These are phyloP conservation scores for Saccharomyces hybrid DNA, from an alignment of 1,139 yeast genomes.

Conservation along the genomic window DNA sequence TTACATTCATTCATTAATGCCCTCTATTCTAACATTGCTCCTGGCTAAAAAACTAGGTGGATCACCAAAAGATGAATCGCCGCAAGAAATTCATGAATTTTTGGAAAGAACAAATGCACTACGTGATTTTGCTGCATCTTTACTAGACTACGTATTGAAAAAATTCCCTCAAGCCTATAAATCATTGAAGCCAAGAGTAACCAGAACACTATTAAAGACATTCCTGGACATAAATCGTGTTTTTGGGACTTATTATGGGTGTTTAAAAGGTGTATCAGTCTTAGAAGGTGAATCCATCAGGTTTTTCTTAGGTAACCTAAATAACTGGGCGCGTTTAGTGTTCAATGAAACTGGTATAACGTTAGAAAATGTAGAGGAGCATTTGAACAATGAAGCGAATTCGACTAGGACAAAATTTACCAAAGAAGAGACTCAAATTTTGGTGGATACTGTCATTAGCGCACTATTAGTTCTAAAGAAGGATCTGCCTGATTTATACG, in stretches of 20 bases:
- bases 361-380: slow-evolving; percentile 13
- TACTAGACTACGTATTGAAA: slow-evolving; percentile 67
- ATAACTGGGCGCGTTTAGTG: slow-evolving; percentile 67
- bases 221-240: slow-evolving; percentile 72
- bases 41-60: slow-evolving; percentile 88
- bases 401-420: slow-evolving; percentile 19
- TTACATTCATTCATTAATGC: slow-evolving; percentile 93
- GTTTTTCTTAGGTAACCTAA: slow-evolving; percentile 75
- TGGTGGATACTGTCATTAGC: slow-evolving; percentile 47
- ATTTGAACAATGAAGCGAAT: slow-evolving; percentile 11
- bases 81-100: slow-evolving; percentile 16
- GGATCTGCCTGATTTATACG: slow-evolving; percentile 33
- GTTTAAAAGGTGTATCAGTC: slow-evolving; percentile 74
- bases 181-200: slow-evolving; percentile 86
- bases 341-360: slow-evolving; percentile 31
- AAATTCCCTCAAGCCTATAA: slow-evolving; percentile 83
- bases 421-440: slow-evolving; percentile 39
- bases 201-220: slow-evolving; percentile 85
- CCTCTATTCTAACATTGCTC: slow-evolving; percentile 81
- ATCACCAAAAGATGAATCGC: slow-evolving; percentile 15
- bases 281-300: slow-evolving; percentile 86
- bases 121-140: slow-evolving; percentile 81
- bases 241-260: slow-evolving; percentile 87
- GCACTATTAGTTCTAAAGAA: slow-evolving; percentile 37
- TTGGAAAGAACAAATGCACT: slow-evolving; percentile 48